Percentiles rank a stretch among this genome's conserved stretches.
These are phyloP conservation scores for Cercospora sp. DNA, from an alignment of 2,329 filamentous ascomycete genomes.

Conservation along the genomic window DNA sequence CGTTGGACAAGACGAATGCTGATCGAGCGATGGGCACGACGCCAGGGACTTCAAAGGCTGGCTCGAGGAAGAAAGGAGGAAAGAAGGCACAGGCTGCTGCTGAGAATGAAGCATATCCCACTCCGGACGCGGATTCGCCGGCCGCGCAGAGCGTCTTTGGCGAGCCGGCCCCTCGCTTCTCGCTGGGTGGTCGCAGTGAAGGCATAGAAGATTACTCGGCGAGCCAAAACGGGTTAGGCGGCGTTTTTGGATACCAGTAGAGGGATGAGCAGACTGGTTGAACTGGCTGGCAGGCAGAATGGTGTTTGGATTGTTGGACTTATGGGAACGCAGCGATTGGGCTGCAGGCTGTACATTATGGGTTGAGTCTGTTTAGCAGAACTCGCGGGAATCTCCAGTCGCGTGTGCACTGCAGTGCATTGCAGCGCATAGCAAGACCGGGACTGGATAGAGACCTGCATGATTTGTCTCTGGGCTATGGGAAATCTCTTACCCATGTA, in stretches of 20 bases:
- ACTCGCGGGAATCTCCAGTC: neutral
- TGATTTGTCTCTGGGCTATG: neutral
- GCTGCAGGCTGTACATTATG: neutral
- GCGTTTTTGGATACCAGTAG: neutral
- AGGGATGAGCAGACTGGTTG: neutral
- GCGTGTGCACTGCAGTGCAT: neutral
- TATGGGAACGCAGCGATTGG: neutral
- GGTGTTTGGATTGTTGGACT: neutral
- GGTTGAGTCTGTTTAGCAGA: neutral
- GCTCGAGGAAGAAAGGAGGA: neutral
- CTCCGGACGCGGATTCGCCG: neutral
- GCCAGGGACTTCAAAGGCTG: neutral
- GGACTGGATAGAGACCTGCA: neutral
- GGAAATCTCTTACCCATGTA: neutral
- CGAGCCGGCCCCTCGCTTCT: neutral
- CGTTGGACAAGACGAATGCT: slow-evolving; percentile 10
- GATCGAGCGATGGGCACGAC: slow-evolving; percentile 3
- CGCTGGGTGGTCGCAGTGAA: neutral
- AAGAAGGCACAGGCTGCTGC: neutral
- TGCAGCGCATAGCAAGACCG: neutral
- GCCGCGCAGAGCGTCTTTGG: neutral
- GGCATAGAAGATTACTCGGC: neutral
- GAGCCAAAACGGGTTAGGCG: neutral
- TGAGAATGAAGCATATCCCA: neutral
- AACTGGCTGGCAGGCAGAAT: neutral